Evolutionary conservation across 345 rosid species (phyloP).

Genomic region (Durio zibethinus): DNA sequence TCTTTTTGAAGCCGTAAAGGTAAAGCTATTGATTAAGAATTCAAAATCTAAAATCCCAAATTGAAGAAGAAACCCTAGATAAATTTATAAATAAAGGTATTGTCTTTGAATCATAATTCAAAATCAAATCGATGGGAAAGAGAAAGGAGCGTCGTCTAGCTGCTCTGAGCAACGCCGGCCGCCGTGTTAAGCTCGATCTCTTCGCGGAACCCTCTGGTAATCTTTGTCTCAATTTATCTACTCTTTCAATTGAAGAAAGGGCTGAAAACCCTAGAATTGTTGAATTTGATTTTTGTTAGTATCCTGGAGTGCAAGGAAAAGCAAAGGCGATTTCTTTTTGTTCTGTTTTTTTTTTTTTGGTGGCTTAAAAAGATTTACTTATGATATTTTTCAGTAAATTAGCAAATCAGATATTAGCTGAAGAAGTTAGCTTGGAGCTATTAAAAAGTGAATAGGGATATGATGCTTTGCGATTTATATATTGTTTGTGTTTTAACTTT

Average conservation of each 20-base stretch:
- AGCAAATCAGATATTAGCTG: not conserved
- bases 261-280: not conserved
- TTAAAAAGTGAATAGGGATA: not conserved
- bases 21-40: not conserved
- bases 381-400: not conserved
- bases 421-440: not conserved
- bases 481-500: not conserved
- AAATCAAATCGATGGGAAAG: conserved; percentile 63
- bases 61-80: conserved; percentile 3
- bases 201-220: conserved; percentile 98
- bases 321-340: not conserved
- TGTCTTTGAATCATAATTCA: not conserved
- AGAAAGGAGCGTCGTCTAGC: conserved; percentile 89
- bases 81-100: not conserved
- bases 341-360: not conserved
- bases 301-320: not conserved
- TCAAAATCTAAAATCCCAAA: not conserved
- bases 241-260: not conserved
- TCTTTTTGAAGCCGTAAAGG: not conserved
- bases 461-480: conserved; percentile 38
- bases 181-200: conserved; percentile 95
- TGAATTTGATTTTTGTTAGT: not conserved
- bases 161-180: conserved; percentile 71
- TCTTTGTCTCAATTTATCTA: not conserved
- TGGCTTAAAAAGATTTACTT: not conserved